Evolutionary conservation across 2,329 filamentous ascomycete species (phyloP), one percentile per base, ranked within the genome.

Genomic region (Fusarium incarnatum): DNA sequence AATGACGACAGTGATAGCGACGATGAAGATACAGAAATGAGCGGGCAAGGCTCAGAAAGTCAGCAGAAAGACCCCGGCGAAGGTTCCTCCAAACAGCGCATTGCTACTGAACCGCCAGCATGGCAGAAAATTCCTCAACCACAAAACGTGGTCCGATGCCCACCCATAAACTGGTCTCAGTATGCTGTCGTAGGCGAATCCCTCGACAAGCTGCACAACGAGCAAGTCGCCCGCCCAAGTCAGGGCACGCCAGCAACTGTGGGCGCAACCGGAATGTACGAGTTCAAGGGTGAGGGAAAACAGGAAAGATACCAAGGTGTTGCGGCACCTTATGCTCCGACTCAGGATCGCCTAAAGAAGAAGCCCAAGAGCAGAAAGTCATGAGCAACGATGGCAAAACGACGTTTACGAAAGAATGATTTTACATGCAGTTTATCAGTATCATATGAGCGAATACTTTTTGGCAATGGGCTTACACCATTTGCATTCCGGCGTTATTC

Each of bases 141-240:
- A 9, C 95, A 98, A 79, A 92, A 92, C 72, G 84, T 98, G 1
- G 91, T 97, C 27, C 90, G 94, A 42, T 94, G 91, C 81, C 95
- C 95, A 11, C 92, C 93, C 11, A 91, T 98, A 76, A 97, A 98
- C 82, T 98, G 95, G 95, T 89, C 90, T 15, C 94, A 97, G 77
- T 98, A 98, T 79, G 93, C 93, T 73, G 86, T 98, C n/a, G 89
- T 96, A 5, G 94, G 94, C 50, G 78, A 80, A 23, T 89, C 93
- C 3, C 84, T 98, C 37, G 94, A 98, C 79, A 92, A 90, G 77
- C 84, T 98, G 68, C 94, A 98, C 78, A 87, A 89, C 53, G 92
- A 97, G 76, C 94, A 98, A 81, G 82, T 90, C 55, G 81, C 83
- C 50, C 86, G 88, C 56, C 94, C 94, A 3, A 82, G 81, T 11